phyloP scores from a whole-genome alignment of 2,329 filamentous ascomycete genomes.

The Fusarium zealandicum region DNA sequence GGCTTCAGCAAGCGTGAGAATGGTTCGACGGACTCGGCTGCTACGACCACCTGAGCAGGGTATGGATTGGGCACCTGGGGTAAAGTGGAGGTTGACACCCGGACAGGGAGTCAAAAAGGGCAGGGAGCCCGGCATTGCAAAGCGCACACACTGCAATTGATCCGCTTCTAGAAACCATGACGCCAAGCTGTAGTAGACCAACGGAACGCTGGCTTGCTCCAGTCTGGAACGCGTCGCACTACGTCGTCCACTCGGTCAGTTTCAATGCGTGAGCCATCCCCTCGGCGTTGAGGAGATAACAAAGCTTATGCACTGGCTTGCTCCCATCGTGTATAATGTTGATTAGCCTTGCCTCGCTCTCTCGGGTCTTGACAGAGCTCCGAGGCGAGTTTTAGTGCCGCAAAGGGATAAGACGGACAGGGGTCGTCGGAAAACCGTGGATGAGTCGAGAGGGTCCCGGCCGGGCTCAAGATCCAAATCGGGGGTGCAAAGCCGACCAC shows the following conservation, averaged over 20 bases:
- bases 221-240: conserved; percentile 21
- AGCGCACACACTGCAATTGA: conserved; percentile 16
- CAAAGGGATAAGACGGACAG: conserved; percentile 17
- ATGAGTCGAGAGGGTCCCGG: conserved; percentile 20
- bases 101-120: conserved; percentile 23
- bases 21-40: conserved; percentile 28
- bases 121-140: conserved; percentile 32
- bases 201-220: conserved; percentile 5
- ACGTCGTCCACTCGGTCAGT: conserved; percentile 5
- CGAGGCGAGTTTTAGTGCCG: conserved; percentile 32
- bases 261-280: conserved; percentile 16
- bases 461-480: conserved; percentile 36
- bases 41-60: conserved; percentile 24
- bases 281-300: conserved; percentile 17
- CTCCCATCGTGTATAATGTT: conserved; percentile 26
- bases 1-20: conserved; percentile 28
- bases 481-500: conserved; percentile 29
- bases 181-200: conserved; percentile 13
- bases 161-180: conserved; percentile 36
- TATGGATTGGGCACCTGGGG: conserved; percentile 39
- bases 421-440: conserved; percentile 30
- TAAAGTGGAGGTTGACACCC: conserved; percentile 36
- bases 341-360: conserved; percentile 21
- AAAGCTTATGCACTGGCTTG: conserved; percentile 18
- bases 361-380: conserved; percentile 11